These are phyloP conservation scores for Leccinum subgranulosum DNA, from an alignment of 768 basidiomycete genomes.

Conservation along the genomic window DNA sequence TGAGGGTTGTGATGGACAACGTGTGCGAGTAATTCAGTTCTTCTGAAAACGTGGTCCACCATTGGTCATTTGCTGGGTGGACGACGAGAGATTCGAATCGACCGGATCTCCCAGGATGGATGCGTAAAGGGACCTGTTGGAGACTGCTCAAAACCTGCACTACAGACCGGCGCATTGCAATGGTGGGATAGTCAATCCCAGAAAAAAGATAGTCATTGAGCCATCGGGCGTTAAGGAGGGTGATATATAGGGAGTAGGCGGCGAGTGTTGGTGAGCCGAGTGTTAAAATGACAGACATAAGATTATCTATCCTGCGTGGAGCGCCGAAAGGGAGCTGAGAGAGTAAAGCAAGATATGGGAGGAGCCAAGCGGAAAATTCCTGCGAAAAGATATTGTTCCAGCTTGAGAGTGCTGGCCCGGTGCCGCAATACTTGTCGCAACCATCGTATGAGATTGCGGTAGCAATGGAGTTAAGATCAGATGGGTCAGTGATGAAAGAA, in stretches of 20 bases:
- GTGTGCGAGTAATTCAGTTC: conserved; percentile 38
- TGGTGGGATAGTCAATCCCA: conserved; percentile 26
- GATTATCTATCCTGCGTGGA: conserved; percentile 37
- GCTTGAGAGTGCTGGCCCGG: conserved; percentile 4
- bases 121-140: conserved; percentile 40
- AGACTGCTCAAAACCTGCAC: conserved; percentile 36
- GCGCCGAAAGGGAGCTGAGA: conserved; percentile 49
- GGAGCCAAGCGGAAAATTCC: conserved; percentile 42
- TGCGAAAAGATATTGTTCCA: conserved; percentile 26
- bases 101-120: conserved; percentile 24
- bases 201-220: conserved; percentile 32
- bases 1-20: conserved; percentile 39
- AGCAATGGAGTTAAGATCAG: not conserved
- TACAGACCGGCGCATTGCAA: conserved; percentile 15
- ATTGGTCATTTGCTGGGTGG: conserved; percentile 40
- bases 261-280: conserved; percentile 45
- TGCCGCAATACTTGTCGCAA: conserved; percentile 14
- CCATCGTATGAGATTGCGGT: conserved; percentile 8
- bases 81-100: conserved; percentile 41
- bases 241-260: conserved; percentile 42
- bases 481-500: not conserved
- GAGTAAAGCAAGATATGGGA: conserved; percentile 47
- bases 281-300: conserved; percentile 41
- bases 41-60: conserved; percentile 36
- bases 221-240: conserved; percentile 44